Evolutionary conservation across 352 stramenopile genomes (phyloP), one percentile per base, ranked within the genome.

Genomic region (Phytophthora fragariae): DNA sequence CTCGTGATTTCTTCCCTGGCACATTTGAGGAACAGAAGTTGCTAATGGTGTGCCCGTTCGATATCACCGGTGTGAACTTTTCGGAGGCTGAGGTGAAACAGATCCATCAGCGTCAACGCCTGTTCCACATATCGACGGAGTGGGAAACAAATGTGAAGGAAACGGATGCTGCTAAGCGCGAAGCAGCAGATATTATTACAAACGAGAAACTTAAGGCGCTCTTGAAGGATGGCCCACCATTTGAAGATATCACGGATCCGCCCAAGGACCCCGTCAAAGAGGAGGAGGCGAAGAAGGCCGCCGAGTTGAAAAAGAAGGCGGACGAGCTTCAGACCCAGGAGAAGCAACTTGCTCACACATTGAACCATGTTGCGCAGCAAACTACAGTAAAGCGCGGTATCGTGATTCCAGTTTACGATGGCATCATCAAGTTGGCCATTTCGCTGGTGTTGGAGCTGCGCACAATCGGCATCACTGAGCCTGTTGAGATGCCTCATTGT

Each of bases 401-500:
- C 21, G 68, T 91, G 14, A 74, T 91, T 58, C 80, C 83, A 29
- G 70, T 91, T 17, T 87, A 85, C 57, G 81, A 88, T 49, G 63
- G 58, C 24, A 75, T 83, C 50, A 80, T 82, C 15, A 58, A 76
- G 55, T 63, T 91, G 8, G 81, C 77, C 24, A 65, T 82, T 6
- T 89, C 83, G 7, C 63, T 91, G 39, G 69, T 91, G 37, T 73
- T 86, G 56, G 75, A 85, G 39, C 62, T 89, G 29, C 77, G 81
- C 19, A 73, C 54, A 3, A 72, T 79, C 17, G 70, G 83, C 6
- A 72, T 87, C 17, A 75, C 72, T 19, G 29, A 87, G 29, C 80
- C 83, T 44, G 77, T 88, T 17, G 82, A 91, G 59, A 68, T 89
- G 37, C 81, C 84, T 31, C 76, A 89, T 35, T 91, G 84, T 29